These are phyloP conservation scores for Fagopyrum tataricum DNA, from an alignment of 148 eudicot genomes.

Conservation along the genomic window DNA sequence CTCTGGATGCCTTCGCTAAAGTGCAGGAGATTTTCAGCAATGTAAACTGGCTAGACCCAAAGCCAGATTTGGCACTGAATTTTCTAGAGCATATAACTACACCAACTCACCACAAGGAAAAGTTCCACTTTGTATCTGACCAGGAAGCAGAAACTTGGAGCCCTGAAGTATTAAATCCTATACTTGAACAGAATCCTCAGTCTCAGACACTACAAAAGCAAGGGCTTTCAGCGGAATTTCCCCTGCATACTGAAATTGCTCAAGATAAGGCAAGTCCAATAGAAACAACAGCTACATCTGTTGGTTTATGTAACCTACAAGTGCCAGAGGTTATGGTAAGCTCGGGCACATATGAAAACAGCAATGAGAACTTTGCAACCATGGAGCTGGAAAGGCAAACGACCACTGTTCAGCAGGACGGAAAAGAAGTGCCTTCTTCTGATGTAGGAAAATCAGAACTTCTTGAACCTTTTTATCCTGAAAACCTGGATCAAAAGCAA, in stretches of 20 bases:
- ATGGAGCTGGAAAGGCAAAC: constrained; percentile 1
- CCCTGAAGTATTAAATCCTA: constrained; percentile 19
- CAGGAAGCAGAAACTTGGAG: constrained; percentile 18
- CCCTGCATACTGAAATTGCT: not conserved
- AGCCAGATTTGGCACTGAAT: constrained; percentile 33
- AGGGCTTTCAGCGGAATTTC: not conserved
- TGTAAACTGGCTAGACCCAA: constrained; percentile 55
- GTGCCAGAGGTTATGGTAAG: not conserved
- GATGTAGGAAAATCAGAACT: not conserved
- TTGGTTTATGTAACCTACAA: not conserved
- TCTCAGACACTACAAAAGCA: not conserved
- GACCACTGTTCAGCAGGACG: constrained; percentile 1
- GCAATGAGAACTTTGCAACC: not conserved
- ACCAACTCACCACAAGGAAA: constrained; percentile 36
- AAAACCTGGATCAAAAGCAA: not conserved
- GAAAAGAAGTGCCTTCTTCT: not conserved
- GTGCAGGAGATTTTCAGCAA: constrained; percentile 57
- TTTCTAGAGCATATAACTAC: constrained; percentile 33
- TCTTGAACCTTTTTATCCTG: constrained; percentile 5
- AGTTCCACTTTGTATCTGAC: constrained; percentile 27
- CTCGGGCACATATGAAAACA: not conserved
- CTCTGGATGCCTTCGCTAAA: constrained; percentile 65
- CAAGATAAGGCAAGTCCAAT: not conserved
- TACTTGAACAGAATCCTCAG: constrained; percentile 12
- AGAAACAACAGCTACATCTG: not conserved